Evolutionary conservation across 495 filamentous ascomycete genomes (phyloP), one percentile per base, ranked within the genome.

Genomic region (Neurospora tetrasperma): DNA sequence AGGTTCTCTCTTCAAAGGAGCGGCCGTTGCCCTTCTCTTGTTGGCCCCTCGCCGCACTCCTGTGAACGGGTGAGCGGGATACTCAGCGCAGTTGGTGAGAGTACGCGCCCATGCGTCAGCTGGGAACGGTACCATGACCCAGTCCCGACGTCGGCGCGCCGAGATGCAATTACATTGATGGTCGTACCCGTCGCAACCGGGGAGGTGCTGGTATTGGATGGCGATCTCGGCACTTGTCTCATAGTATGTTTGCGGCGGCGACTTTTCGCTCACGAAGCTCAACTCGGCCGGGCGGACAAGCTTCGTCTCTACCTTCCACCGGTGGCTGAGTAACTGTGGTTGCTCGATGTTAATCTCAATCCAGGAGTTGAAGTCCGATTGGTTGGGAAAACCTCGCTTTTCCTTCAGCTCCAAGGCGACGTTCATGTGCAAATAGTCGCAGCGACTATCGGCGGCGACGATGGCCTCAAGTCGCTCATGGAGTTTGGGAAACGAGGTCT

Each of bases 401-500:
- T 82, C 80, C 72, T 84, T 83, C 8, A 87, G 71, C 62, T 86
- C 81, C 0, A 88, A 78, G 9, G 82, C 81, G 12, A 82, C 80
- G 44, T 86, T 82, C 76, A 88, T 83, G 72, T 88, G 85, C 70
- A 88, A 76, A n/a, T 87, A 82, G 71, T 87, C 85, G 73, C 84
- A 86, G n/a, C 76, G 77, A 69, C 80, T 74, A 70, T 84, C 83
- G 59, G 78, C 76, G 35, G 78, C 76, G 6, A 82, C 75, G 41
- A 82, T 79, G 40, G 73, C 70, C 11, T 83, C 79, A 18, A 86
- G 81, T 46, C 80, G 76, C 72, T 79, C 79, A 72, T 82, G 78
- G 35, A 86, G 79, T 27, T 83, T 82, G 1, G 85, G 85, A 70
- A 84, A 86, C 20, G 78, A 73, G 11, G 74, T 72, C 59, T 83